Conservation (phyloP, 192 early-diverging fungal species). For the Paraglomus brasilianum region DNA sequence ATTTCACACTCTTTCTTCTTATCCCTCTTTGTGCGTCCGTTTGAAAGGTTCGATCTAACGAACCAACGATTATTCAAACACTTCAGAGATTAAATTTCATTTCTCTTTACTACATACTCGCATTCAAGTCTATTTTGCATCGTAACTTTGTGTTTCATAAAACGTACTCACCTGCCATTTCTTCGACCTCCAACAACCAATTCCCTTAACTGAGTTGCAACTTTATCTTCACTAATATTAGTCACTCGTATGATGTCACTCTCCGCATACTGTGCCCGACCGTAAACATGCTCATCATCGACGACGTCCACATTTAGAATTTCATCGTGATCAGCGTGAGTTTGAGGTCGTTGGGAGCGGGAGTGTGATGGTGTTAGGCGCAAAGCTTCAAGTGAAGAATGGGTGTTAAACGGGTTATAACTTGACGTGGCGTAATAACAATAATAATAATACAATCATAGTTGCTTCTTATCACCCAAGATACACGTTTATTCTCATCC, state of each 20-base stretch:
- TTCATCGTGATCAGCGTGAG: constrained; percentile 66
- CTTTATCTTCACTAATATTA: constrained; percentile 38
- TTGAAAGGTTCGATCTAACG: no score
- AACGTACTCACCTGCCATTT: constrained; percentile 5
- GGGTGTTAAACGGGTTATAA: no score
- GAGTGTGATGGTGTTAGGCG: no score
- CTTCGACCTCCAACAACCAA: constrained; percentile 41
- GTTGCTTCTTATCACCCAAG: neutral
- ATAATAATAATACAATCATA: no score
- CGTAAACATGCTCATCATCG: constrained; percentile 72
- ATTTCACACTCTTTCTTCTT: no score
- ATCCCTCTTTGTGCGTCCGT: no score
- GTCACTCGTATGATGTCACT: constrained; percentile 55
- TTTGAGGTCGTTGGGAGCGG: constrained; percentile 34
- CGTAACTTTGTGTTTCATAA: constrained; percentile 1
- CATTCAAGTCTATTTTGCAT: constrained; percentile 29
- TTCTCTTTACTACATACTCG: constrained; percentile 31
- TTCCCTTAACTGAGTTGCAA: constrained; percentile 40
- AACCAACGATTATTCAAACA: no score
- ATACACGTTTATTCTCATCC: constrained; percentile 21
- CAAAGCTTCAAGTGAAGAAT: no score
- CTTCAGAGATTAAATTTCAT: constrained; percentile 30
- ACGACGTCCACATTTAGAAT: constrained; percentile 79
- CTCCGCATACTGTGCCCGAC: constrained; percentile 72
- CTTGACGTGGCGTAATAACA: constrained; percentile 32